phyloP scores from a whole-genome alignment of 768 basidiomycete species.

The Leccinum subgranulosum region DNA sequence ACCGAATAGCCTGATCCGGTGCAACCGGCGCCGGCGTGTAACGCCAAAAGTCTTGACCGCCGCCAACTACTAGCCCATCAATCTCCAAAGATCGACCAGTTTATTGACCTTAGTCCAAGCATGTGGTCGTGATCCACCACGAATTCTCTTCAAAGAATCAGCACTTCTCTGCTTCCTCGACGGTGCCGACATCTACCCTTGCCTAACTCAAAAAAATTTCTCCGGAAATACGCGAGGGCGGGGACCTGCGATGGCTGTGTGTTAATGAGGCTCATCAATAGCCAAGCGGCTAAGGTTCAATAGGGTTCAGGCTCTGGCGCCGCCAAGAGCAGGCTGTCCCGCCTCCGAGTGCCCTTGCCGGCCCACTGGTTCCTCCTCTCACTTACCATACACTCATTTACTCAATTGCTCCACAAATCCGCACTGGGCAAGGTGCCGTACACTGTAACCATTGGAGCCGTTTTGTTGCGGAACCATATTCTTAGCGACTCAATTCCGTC shows the following conservation, averaged over 20 bases:
- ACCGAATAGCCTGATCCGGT: background rate
- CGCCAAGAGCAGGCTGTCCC: constrained; percentile 26
- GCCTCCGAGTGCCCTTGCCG: constrained; percentile 18
- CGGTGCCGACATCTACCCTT: constrained; percentile 15
- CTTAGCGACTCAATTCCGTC: constrained; percentile 37
- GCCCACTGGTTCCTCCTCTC: constrained; percentile 3
- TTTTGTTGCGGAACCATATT: constrained; percentile 35
- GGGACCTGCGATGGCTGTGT: constrained; percentile 39
- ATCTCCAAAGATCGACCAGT: background rate
- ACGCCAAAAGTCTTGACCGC: background rate
- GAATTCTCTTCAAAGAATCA: constrained; percentile 5
- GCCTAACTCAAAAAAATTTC: constrained; percentile 30
- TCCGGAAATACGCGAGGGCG: constrained; percentile 38
- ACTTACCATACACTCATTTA: constrained; percentile 22
- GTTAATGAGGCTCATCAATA: constrained; percentile 34
- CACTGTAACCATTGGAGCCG: constrained; percentile 26
- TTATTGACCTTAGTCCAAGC: background rate
- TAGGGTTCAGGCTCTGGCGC: constrained; percentile 30
- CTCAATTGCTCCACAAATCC: constrained; percentile 22
- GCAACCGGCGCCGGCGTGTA: background rate
- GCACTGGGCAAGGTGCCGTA: constrained; percentile 28
- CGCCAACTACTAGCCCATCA: background rate
- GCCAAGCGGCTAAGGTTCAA: constrained; percentile 24
- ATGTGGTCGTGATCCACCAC: background rate
- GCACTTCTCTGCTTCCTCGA: background rate